Percentiles rank a stretch among this genome's conserved stretches.
Evolutionary conservation across 2,329 filamentous ascomycete species (phyloP).

Genomic region (Penicillium sp.): DNA sequence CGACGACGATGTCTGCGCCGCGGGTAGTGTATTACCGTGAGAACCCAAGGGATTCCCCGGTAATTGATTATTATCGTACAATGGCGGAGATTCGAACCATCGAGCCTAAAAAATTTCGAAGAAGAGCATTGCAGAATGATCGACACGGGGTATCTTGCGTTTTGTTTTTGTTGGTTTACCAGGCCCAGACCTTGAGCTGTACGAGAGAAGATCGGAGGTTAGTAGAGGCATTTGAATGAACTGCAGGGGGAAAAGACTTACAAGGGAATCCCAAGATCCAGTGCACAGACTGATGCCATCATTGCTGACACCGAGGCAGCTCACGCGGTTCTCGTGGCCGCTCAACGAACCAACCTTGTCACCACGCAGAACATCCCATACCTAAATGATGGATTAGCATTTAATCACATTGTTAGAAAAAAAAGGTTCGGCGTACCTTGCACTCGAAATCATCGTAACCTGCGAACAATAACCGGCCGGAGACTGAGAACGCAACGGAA

Average conservation of each 20-base stretch:
- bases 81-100: slow-evolving; percentile 36
- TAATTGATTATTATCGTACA: slow-evolving; percentile 49
- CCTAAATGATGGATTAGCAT: slow-evolving; percentile 55
- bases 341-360: slow-evolving; percentile 96
- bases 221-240: slow-evolving; percentile 3
- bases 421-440: slow-evolving; percentile 68
- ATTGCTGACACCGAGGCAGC: slow-evolving; percentile 97
- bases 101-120: slow-evolving; percentile 34
- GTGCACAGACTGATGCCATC: slow-evolving; percentile 99
- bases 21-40: slow-evolving; percentile 29
- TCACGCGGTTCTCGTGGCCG: slow-evolving; percentile 97
- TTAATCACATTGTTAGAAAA: background rate
- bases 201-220: slow-evolving; percentile 9
- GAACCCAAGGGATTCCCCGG: slow-evolving; percentile 24
- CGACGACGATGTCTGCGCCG: slow-evolving; percentile 26
- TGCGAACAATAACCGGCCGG: slow-evolving; percentile 88
- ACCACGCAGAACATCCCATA: slow-evolving; percentile 95
- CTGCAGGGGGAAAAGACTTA: slow-evolving; percentile 53
- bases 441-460: slow-evolving; percentile 99
- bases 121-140: slow-evolving; percentile 36
- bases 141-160: slow-evolving; percentile 39
- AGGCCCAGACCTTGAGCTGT: slow-evolving; percentile 85
- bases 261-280: slow-evolving; percentile 98
- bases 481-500: slow-evolving; percentile 96
- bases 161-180: slow-evolving; percentile 50